These are phyloP conservation scores for Carex parvula DNA, from an alignment of 176 grass and related monocot species.

Conservation along the genomic window DNA sequence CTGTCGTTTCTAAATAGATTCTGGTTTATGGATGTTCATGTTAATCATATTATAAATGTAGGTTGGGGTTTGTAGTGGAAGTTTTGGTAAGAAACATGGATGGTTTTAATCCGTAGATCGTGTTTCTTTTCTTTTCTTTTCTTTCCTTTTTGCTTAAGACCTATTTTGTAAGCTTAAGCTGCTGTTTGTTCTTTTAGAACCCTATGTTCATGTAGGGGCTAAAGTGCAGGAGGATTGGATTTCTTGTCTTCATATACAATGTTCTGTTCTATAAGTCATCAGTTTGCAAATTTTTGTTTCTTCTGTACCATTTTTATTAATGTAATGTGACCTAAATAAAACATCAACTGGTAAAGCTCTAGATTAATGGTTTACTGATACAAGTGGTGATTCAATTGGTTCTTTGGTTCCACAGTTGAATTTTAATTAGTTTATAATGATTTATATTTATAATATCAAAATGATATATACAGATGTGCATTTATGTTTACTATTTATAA, in stretches of 20 bases:
- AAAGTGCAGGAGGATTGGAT: background rate
- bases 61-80: slow-evolving; percentile 18
- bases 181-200: slow-evolving; percentile 14
- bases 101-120: background rate
- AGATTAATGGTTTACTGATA: background rate
- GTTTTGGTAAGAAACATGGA: slow-evolving; percentile 18
- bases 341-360: background rate
- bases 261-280: background rate
- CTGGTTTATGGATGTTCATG: slow-evolving; percentile 14
- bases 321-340: background rate
- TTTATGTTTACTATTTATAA: background rate
- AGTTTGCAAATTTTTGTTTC: background rate
- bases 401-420: background rate
- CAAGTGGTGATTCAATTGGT: background rate
- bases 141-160: slow-evolving; percentile 8
- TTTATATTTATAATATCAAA: background rate
- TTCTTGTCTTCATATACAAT: background rate
- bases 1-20: background rate
- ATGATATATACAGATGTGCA: background rate
- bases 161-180: slow-evolving; percentile 10
- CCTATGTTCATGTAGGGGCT: slow-evolving; percentile 2
- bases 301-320: background rate
- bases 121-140: background rate
- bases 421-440: background rate
- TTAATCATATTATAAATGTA: slow-evolving; percentile 9